Evolutionary conservation across 306 rosid species (phyloP).

Genomic region (Gastrolobium villosum): DNA sequence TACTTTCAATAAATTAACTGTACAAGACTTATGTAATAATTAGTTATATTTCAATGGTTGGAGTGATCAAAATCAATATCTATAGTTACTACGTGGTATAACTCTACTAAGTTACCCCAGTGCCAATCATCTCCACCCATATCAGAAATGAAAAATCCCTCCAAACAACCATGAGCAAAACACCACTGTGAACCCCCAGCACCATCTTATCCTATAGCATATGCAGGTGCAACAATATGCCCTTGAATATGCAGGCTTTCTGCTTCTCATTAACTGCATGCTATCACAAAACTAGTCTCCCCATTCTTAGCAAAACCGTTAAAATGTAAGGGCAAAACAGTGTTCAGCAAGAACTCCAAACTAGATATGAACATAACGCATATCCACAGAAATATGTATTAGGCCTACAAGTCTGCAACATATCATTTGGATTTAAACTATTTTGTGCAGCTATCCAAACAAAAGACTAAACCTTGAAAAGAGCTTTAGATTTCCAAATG

Average conservation of each 20-base stretch:
- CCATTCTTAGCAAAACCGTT: not conserved
- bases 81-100: not conserved
- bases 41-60: not conserved
- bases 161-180: not conserved
- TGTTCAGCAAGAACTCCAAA: not conserved
- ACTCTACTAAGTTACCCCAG: not conserved
- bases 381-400: too few species aligned
- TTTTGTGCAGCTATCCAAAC: too few species aligned
- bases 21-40: not conserved
- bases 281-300: not conserved
- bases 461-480: too few species aligned
- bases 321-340: not conserved
- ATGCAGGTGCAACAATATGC: not conserved
- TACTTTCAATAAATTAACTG: not conserved
- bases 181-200: not conserved
- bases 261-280: not conserved
- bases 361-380: not conserved
- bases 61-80: not conserved
- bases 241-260: not conserved
- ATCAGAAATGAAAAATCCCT: conserved; percentile 17
- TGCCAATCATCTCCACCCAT: not conserved
- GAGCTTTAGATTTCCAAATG: too few species aligned
- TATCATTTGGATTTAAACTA: too few species aligned
- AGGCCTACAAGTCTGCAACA: too few species aligned
- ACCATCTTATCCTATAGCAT: not conserved